A percentile compares a stretch with the other conserved stretches of the same genome.
Conservation (phyloP, 768 basidiomycete species). For the Xerocomellus amylosporus region DNA sequence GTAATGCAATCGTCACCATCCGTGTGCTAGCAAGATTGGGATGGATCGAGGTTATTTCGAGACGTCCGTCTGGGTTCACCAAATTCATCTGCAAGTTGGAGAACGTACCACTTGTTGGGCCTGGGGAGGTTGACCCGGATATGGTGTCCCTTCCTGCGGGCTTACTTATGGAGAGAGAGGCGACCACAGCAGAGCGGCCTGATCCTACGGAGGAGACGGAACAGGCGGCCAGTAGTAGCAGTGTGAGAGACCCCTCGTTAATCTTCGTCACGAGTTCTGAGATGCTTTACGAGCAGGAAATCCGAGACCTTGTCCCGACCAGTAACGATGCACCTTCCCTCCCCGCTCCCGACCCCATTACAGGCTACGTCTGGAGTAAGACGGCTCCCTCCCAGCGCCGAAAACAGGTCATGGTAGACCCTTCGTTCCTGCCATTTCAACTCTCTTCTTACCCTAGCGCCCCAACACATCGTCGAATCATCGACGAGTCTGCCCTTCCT, state of each 20-base stretch:
- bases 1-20: constrained; percentile 82
- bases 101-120: constrained; percentile 81
- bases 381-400: constrained; percentile 85
- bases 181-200: constrained; percentile 32
- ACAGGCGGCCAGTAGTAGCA: neutral
- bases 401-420: constrained; percentile 82
- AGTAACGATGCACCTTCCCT: constrained; percentile 14
- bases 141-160: constrained; percentile 65
- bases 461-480: constrained; percentile 40
- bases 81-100: constrained; percentile 82
- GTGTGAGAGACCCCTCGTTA: constrained; percentile 9
- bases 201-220: constrained; percentile 21
- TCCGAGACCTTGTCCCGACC: constrained; percentile 11
- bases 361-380: constrained; percentile 86
- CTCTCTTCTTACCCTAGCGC: constrained; percentile 68
- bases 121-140: constrained; percentile 84
- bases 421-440: constrained; percentile 82
- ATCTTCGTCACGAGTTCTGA: constrained; percentile 7
- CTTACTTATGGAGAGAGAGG: constrained; percentile 67
- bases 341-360: constrained; percentile 65
- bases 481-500: constrained; percentile 54
- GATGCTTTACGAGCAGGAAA: constrained; percentile 19
- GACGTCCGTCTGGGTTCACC: constrained; percentile 87
- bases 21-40: constrained; percentile 68
- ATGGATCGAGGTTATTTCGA: constrained; percentile 84